Conservation (phyloP, 306 rosid genomes). For the Cicer judaicum region DNA sequence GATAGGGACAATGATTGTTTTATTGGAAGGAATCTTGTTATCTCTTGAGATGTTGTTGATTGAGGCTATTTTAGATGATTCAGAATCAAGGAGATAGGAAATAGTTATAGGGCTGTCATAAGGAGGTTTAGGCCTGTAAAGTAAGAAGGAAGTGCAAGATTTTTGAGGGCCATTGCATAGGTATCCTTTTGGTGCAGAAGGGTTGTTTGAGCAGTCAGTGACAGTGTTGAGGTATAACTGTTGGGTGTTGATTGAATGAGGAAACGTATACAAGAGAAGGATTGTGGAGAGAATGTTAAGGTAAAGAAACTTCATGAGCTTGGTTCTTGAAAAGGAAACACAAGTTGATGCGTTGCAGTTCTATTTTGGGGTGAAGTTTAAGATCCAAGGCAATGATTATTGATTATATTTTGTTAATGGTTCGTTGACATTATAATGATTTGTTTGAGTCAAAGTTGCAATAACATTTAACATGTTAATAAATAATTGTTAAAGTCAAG, state of each 20-base stretch:
- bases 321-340: too few relatives aligned
- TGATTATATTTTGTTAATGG: neutral
- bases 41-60: slow-evolving; percentile 49
- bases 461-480: neutral
- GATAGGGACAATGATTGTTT: slow-evolving; percentile 52
- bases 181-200: slow-evolving; percentile 53
- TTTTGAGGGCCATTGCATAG: slow-evolving; percentile 47
- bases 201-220: slow-evolving; percentile 44
- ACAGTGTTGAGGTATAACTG: slow-evolving; percentile 53
- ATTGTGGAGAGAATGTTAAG: slow-evolving; percentile 31
- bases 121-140: slow-evolving; percentile 47
- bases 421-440: neutral
- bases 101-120: slow-evolving; percentile 50
- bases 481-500: neutral
- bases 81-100: slow-evolving; percentile 58
- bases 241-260: slow-evolving; percentile 46
- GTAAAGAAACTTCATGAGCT: slow-evolving; percentile 43
- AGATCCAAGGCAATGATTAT: neutral
- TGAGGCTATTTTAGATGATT: slow-evolving; percentile 54
- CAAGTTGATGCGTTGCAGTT: neutral
- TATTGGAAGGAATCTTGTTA: slow-evolving; percentile 41
- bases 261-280: slow-evolving; percentile 35
- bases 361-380: slow-evolving; percentile 4
- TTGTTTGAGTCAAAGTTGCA: slow-evolving; percentile 20
- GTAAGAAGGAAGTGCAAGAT: slow-evolving; percentile 55